Evolutionary conservation across 306 rosid genomes (phyloP), one percentile per base, ranked within the genome.

Genomic region (Begonia fuchsioides): DNA sequence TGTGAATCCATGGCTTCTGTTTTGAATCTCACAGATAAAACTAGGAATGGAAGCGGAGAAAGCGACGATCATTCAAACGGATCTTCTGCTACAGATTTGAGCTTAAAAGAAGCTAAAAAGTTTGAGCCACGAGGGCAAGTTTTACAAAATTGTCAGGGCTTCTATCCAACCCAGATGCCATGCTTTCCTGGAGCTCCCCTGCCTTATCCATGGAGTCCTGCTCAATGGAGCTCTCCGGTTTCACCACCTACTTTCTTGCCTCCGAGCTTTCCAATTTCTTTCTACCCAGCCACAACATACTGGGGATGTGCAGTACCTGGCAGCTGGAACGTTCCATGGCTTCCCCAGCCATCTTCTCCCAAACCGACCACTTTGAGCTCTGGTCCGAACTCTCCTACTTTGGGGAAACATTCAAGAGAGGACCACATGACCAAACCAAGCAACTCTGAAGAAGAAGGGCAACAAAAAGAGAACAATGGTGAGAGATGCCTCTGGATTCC

Each of bases 401-500:
- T 73, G 63, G 79, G 79, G 43, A 73, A 73, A 61, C 79, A 73
- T 61, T 73, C 69, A 1, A 60, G 79, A 58, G 79, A 73, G 18
- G 72, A 68, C 60, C 68, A 51, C 49, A 47, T 57, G 17, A 41
- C 9, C 19, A 56, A 60, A 49, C 41, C 55, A 18, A 57, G 55
- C 47, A 54, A 32, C 58, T 60, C 51, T 1, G 68, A 5, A 45
- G 75, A 61, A 50, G 69, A 51, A 13, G 69, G 51, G 46, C 52
- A 40, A 17, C 62, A 60, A 11, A 68, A 61, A 57, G 75, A 64
- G 43, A 50, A 52, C 43, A 61, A 56, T 45, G 49, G 63, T 9
- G 72, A 69, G 67, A 61, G 72, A 58, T 57, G 63, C 41, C 63
- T 73, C 19, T 73, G 79, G 79, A 69, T 73, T 56, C 79, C 79